phyloP scores from a whole-genome alignment of 306 rosid genomes.

The Hippophae rhamnoides region DNA sequence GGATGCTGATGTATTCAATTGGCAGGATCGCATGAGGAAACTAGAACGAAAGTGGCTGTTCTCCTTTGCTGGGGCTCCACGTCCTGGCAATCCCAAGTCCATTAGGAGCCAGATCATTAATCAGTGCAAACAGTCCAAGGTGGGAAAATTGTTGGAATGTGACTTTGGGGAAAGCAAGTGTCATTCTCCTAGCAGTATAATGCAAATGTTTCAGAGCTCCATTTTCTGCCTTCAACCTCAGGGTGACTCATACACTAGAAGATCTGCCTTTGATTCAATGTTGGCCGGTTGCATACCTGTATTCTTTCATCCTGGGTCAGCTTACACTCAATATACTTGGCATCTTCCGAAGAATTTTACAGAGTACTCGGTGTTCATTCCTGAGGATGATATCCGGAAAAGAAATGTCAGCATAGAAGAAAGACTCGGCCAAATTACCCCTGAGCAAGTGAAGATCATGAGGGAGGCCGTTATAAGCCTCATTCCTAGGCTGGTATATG shows the following conservation, averaged over 20 bases:
- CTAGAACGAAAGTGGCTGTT: constrained; percentile 57
- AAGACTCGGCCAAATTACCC: constrained; percentile 62
- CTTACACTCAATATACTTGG: constrained; percentile 92
- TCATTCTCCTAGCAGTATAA: constrained; percentile 90
- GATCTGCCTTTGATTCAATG: constrained; percentile 95
- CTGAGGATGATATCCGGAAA: constrained; percentile 80
- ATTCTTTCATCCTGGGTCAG: constrained; percentile 98
- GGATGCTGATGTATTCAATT: constrained; percentile 57
- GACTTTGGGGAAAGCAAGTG: constrained; percentile 99
- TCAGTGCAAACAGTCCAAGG: constrained; percentile 62
- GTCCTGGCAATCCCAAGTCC: constrained; percentile 78
- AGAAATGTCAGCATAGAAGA: constrained; percentile 65
- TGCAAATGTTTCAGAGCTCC: constrained; percentile 98
- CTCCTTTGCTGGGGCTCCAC: constrained; percentile 98
- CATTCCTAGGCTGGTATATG: constrained; percentile 79
- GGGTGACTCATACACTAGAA: constrained; percentile 91
- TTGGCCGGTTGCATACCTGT: constrained; percentile 97
- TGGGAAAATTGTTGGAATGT: constrained; percentile 74
- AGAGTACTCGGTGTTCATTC: constrained; percentile 83
- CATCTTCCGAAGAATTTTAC: constrained; percentile 88
- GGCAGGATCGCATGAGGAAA: constrained; percentile 50
- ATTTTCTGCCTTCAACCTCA: constrained; percentile 95
- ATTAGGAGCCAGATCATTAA: constrained; percentile 82
- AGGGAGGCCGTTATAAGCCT: constrained; percentile 85
- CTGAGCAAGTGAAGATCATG: constrained; percentile 63